These are phyloP conservation scores for Eucalyptus fibrosa DNA, from an alignment of 345 rosid genomes.

Conservation along the genomic window DNA sequence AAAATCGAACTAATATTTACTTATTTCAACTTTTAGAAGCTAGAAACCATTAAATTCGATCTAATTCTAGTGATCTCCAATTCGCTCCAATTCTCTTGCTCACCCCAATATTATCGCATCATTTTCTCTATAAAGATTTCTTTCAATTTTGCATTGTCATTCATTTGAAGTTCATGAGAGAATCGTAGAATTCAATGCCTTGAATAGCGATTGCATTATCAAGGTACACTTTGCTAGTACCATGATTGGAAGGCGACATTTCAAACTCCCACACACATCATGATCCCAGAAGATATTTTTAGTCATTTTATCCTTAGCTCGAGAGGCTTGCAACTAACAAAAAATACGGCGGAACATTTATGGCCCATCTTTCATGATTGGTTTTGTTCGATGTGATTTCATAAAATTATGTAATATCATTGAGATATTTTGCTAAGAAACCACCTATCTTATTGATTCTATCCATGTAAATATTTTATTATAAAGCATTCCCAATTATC, in stretches of 20 bases:
- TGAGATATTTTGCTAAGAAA: background rate
- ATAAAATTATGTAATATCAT: background rate
- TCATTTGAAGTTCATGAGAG: background rate
- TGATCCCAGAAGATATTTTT: no score
- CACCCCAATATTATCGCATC: background rate
- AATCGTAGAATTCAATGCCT: background rate
- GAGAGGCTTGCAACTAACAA: rapidly evolving
- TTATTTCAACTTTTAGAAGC: no score
- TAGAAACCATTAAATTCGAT: no score
- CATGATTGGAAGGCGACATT: background rate
- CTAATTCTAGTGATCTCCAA: no score
- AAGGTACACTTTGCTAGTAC: background rate
- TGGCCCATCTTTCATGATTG: rapidly evolving
- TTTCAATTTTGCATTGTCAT: background rate
- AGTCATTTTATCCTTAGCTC: background rate
- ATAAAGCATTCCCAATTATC: background rate
- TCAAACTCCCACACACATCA: background rate
- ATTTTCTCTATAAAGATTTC: background rate
- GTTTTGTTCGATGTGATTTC: rapidly evolving
- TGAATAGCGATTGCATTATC: background rate
- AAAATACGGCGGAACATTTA: background rate
- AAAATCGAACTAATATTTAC: no score
- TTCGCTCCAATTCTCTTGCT: no score
- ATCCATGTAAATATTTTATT: background rate
- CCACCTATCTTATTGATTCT: no score